These are phyloP conservation scores for Jamesozyma piceae DNA, from an alignment of 805 yeast species.

Conservation along the genomic window DNA sequence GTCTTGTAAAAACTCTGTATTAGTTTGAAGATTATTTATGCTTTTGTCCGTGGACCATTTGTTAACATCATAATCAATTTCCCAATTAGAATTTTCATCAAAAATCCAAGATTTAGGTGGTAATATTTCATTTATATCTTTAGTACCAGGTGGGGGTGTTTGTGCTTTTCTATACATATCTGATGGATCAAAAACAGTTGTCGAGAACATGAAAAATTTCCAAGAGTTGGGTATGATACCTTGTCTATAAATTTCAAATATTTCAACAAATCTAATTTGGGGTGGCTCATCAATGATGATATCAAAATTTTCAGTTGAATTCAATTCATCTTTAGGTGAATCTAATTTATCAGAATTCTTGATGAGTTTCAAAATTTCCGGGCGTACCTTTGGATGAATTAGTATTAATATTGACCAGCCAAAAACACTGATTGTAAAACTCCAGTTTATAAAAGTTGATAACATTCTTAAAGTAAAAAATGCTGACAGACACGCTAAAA, in stretches of 20 bases:
- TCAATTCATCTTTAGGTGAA: slow-evolving; percentile 8
- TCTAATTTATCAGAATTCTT: slow-evolving; percentile 5
- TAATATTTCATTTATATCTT: slow-evolving; percentile 41
- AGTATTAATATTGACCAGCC: slow-evolving; percentile 49
- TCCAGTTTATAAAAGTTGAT: slow-evolving; percentile 56
- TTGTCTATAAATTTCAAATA: slow-evolving; percentile 65
- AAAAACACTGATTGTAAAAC: slow-evolving; percentile 40
- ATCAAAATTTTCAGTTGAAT: slow-evolving; percentile 1
- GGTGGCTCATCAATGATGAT: slow-evolving; percentile 67
- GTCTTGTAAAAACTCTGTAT: slow-evolving; percentile 44
- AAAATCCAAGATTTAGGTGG: slow-evolving; percentile 75
- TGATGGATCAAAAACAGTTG: slow-evolving; percentile 42
- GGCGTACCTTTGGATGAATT: slow-evolving; percentile 50
- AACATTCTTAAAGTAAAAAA: slow-evolving; percentile 36
- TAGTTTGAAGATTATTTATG: slow-evolving; percentile 24
- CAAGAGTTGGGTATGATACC: slow-evolving; percentile 54
- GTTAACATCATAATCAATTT: slow-evolving; percentile 44
- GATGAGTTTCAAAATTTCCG: background rate
- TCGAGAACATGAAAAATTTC: slow-evolving; percentile 51
- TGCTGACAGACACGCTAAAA: slow-evolving; percentile 33
- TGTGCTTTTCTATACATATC: slow-evolving; percentile 39
- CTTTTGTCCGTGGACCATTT: slow-evolving; percentile 46
- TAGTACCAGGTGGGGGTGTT: slow-evolving; percentile 58
- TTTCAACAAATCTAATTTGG: slow-evolving; percentile 53
- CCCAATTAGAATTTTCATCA: slow-evolving; percentile 54